These are phyloP conservation scores for Moesziomyces globuligerus DNA, from an alignment of 1,284 basidiomycete genomes.

Conservation along the genomic window DNA sequence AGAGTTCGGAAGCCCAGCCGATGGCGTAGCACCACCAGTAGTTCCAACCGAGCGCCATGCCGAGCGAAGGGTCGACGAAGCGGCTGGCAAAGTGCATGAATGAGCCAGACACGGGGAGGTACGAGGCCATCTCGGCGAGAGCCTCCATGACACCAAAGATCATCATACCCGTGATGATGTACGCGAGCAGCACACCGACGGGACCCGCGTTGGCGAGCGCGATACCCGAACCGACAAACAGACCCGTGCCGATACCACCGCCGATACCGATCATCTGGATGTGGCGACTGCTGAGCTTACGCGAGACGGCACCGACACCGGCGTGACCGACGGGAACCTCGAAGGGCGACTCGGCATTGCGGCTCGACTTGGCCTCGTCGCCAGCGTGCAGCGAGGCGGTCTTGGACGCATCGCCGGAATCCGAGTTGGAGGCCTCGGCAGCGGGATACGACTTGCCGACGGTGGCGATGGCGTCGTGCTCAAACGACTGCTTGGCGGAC, in stretches of 20 bases:
- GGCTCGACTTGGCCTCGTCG: constrained; percentile 19
- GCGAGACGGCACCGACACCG: constrained; percentile 41
- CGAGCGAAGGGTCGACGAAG: constrained; percentile 75
- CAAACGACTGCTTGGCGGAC: constrained; percentile 31
- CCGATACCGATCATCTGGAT: constrained; percentile 60
- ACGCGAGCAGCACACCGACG: constrained; percentile 55
- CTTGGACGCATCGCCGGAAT: constrained; percentile 26
- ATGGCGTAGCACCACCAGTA: constrained; percentile 63
- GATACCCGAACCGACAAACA: constrained; percentile 58
- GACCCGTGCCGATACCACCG: constrained; percentile 61
- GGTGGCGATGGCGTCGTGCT: constrained; percentile 34
- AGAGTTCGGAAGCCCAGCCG: constrained; percentile 61
- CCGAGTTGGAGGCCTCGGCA: not conserved
- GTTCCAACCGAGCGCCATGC: constrained; percentile 72
- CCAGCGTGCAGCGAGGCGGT: constrained; percentile 15
- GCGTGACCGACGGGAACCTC: constrained; percentile 32
- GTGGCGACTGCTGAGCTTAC: constrained; percentile 41
- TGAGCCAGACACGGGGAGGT: constrained; percentile 59
- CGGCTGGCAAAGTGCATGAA: constrained; percentile 59
- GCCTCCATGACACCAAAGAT: constrained; percentile 58
- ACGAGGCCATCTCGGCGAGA: constrained; percentile 58
- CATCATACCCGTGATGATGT: constrained; percentile 55
- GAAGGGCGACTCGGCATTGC: constrained; percentile 27
- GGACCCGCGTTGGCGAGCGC: constrained; percentile 56
- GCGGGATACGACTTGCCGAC: constrained; percentile 33